These are phyloP conservation scores for Wickerhamomyces rabaulensis DNA, from an alignment of 805 yeast genomes.

Conservation along the genomic window DNA sequence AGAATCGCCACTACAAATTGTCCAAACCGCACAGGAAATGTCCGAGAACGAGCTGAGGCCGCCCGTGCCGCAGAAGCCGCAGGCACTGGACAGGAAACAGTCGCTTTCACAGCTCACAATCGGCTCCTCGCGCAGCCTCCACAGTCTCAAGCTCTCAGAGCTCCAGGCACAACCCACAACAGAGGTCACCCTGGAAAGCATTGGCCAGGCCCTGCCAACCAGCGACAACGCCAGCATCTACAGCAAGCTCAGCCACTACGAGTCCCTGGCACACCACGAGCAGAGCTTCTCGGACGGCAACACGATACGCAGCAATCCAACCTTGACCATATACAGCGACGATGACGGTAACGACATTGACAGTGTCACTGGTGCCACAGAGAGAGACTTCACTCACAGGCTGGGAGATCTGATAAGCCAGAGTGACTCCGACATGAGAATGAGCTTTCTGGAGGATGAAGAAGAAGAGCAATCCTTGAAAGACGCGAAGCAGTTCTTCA, in stretches of 20 bases:
- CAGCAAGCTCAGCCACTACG: constrained; percentile 1
- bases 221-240: constrained; percentile 3
- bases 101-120: constrained; percentile 19
- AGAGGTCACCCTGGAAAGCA: constrained; percentile 23
- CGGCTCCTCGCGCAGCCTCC: constrained; percentile 11
- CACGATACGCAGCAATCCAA: constrained; percentile 24
- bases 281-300: constrained; percentile 12
- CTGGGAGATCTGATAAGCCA: constrained; percentile 23
- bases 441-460: constrained; percentile 9
- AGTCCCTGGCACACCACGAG: constrained; percentile 2
- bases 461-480: constrained; percentile 8
- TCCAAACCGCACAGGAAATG: too few relatives aligned
- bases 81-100: constrained; percentile 10
- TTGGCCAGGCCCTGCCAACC: not conserved
- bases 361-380: constrained; percentile 2
- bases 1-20: too few relatives aligned
- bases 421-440: constrained; percentile 13
- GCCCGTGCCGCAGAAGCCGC: constrained; percentile 14
- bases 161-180: constrained; percentile 29
- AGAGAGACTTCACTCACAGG: constrained; percentile 11
- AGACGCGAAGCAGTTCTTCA: constrained; percentile 60
- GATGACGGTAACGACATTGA: constrained; percentile 11
- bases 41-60: constrained; percentile 3
- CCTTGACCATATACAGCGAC: constrained; percentile 24
- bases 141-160: constrained; percentile 13